A percentile compares a stretch with the other conserved stretches of the same genome.
Conservation (phyloP, 1,284 basidiomycete species). For the Cryptococcus neoformans region DNA sequence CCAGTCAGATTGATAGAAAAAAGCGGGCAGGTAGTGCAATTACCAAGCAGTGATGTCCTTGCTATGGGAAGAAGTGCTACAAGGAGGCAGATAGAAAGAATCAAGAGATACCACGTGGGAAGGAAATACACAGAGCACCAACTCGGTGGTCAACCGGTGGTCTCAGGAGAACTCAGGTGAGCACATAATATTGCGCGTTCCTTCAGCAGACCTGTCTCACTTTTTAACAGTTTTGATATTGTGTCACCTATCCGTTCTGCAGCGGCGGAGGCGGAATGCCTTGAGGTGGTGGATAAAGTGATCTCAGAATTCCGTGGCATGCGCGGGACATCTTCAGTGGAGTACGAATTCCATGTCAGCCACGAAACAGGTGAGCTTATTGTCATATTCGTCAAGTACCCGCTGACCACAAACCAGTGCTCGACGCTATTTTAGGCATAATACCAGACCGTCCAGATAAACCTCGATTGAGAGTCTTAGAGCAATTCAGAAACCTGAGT, state of each 20-base stretch:
- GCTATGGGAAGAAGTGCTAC: conserved; percentile 85
- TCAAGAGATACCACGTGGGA: conserved; percentile 86
- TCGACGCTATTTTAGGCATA: conserved; percentile 35
- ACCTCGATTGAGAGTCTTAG: conserved; percentile 28
- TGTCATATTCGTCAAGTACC: background rate
- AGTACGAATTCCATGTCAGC: conserved; percentile 49
- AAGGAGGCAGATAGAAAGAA: conserved; percentile 65
- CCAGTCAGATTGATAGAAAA: conserved; percentile 74
- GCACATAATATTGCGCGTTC: background rate
- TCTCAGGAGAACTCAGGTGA: conserved; percentile 41
- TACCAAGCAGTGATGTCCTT: conserved; percentile 73
- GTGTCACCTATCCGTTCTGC: conserved; percentile 44
- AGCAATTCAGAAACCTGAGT: conserved; percentile 35
- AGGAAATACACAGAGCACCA: conserved; percentile 57
- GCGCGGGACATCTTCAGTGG: conserved; percentile 23
- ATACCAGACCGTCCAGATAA: conserved; percentile 28
- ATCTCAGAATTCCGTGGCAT: conserved; percentile 45
- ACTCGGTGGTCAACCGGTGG: conserved; percentile 44
- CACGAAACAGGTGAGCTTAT: conserved; percentile 36
- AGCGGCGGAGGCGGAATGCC: conserved; percentile 47
- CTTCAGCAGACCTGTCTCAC: background rate
- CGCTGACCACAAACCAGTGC: conserved; percentile 19
- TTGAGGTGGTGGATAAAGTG: conserved; percentile 48
- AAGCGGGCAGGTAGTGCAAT: conserved; percentile 73
- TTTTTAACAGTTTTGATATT: conserved; percentile 44